phyloP scores from a whole-genome alignment of 2,329 filamentous ascomycete species.

The Monosporascus sp. region DNA sequence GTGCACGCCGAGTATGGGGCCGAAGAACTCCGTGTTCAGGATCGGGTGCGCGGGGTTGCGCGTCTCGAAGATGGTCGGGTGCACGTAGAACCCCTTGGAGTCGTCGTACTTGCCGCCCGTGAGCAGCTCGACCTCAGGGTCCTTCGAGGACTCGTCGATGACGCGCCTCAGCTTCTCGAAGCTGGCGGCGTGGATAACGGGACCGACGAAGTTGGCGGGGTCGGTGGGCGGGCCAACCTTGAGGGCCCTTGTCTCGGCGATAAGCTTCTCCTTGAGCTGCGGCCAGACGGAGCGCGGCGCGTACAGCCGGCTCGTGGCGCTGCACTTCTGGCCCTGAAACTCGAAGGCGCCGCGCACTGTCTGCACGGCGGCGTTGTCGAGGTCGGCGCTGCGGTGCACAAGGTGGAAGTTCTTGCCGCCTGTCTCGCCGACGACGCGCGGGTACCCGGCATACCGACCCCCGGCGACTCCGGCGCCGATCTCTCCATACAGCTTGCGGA shows the following conservation, averaged over 20 bases:
- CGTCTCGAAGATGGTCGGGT: constrained; percentile 77
- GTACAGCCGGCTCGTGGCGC: constrained; percentile 75
- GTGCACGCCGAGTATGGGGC: constrained; percentile 68
- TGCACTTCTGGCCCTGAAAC: constrained; percentile 89
- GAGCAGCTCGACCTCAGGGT: constrained; percentile 66
- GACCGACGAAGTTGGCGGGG: constrained; percentile 76
- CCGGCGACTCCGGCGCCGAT: constrained; percentile 78
- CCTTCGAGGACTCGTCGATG: constrained; percentile 75
- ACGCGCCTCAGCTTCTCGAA: constrained; percentile 75
- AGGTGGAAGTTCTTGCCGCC: constrained; percentile 94
- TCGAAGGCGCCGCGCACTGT: constrained; percentile 85
- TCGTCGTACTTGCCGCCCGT: constrained; percentile 73
- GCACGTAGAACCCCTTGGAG: constrained; percentile 74
- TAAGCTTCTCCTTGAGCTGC: constrained; percentile 61
- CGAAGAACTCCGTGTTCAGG: constrained; percentile 28
- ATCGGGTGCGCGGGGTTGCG: constrained; percentile 61
- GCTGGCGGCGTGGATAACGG: constrained; percentile 75
- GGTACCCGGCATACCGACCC: constrained; percentile 78
- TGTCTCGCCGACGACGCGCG: constrained; percentile 84
- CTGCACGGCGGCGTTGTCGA: constrained; percentile 73
- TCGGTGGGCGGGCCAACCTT: constrained; percentile 65
- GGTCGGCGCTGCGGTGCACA: constrained; percentile 69
- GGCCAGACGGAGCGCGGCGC: constrained; percentile 71
- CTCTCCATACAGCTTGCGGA: constrained; percentile 81
- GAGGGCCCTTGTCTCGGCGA: constrained; percentile 63